Evolutionary conservation across 2,329 filamentous ascomycete species (phyloP).

Genomic region (Talaromyces rugulosus): DNA sequence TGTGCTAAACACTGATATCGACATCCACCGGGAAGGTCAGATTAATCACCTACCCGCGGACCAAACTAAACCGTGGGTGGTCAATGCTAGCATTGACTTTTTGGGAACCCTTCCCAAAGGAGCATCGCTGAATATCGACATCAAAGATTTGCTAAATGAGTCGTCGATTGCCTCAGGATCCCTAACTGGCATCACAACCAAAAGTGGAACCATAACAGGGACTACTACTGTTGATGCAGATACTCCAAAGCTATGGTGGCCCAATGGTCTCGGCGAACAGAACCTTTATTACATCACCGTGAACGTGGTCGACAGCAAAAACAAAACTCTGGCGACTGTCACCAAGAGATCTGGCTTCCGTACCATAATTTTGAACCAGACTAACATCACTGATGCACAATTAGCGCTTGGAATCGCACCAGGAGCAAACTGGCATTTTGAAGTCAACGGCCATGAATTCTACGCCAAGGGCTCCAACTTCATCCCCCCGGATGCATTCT

Average conservation of each 20-base stretch:
- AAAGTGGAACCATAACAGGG: slow-evolving; percentile 47
- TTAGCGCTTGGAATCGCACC: slow-evolving; percentile 52
- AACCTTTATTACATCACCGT: slow-evolving; percentile 55
- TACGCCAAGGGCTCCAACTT: slow-evolving; percentile 63
- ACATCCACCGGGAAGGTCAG: slow-evolving; percentile 57
- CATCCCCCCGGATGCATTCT: slow-evolving; percentile 60
- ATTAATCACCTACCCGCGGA: slow-evolving; percentile 56
- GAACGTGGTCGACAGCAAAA: slow-evolving; percentile 36
- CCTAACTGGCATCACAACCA: slow-evolving; percentile 39
- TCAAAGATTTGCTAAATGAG: slow-evolving; percentile 42
- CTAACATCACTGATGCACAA: slow-evolving; percentile 52
- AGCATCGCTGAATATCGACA: slow-evolving; percentile 44
- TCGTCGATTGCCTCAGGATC: slow-evolving; percentile 33
- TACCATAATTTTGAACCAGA: slow-evolving; percentile 58
- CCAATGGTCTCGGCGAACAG: slow-evolving; percentile 53
- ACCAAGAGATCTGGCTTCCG: slow-evolving; percentile 58
- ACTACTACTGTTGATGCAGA: slow-evolving; percentile 40
- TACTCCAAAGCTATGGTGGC: slow-evolving; percentile 58
- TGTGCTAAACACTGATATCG: slow-evolving; percentile 52
- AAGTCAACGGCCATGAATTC: slow-evolving; percentile 61
- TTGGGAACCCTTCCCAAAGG: slow-evolving; percentile 45
- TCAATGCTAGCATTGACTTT: slow-evolving; percentile 59
- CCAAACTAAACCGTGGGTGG: slow-evolving; percentile 54
- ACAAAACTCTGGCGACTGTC: slow-evolving; percentile 39
- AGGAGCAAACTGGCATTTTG: slow-evolving; percentile 61